phyloP scores from a whole-genome alignment of 306 rosid species.

The Vigna unguiculata region DNA sequence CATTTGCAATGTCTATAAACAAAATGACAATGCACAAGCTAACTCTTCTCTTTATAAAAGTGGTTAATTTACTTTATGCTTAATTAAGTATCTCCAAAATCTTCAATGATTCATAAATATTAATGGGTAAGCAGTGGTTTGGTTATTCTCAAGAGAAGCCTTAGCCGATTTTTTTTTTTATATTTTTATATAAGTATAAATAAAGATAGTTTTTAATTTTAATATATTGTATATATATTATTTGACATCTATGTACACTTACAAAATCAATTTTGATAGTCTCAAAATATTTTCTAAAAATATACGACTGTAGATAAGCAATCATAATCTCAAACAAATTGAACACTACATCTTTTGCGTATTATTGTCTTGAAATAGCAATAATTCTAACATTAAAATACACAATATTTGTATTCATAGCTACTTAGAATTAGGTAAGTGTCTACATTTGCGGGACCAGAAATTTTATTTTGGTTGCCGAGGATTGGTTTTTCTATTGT shows the following conservation, averaged over 20 bases:
- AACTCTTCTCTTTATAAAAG: not conserved
- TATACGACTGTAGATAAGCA: not conserved
- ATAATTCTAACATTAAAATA: not conserved
- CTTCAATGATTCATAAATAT: conserved; percentile 15
- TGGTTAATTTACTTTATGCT: not conserved
- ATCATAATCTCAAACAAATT: conserved; percentile 19
- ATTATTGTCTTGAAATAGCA: conserved; percentile 4
- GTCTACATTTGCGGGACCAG: conserved; percentile 13
- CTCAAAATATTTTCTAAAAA: too few species aligned
- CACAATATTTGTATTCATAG: not conserved
- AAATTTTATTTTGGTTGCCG: not conserved
- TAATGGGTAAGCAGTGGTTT: too few species aligned
- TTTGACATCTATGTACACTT: too few species aligned
- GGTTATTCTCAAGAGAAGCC: too few species aligned
- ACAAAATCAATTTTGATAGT: too few species aligned
- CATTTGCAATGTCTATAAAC: too few species aligned
- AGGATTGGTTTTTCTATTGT: not conserved
- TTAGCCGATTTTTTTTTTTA: too few species aligned
- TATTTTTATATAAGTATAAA: too few species aligned
- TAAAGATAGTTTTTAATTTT: too few species aligned
- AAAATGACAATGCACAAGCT: too few species aligned
- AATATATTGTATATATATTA: too few species aligned
- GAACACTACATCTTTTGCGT: not conserved
- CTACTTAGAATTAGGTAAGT: conserved; percentile 12
- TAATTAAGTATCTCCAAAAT: not conserved